phyloP scores from a whole-genome alignment of 2,329 filamentous ascomycete genomes.

The Neoscytalidium dimidiatum region DNA sequence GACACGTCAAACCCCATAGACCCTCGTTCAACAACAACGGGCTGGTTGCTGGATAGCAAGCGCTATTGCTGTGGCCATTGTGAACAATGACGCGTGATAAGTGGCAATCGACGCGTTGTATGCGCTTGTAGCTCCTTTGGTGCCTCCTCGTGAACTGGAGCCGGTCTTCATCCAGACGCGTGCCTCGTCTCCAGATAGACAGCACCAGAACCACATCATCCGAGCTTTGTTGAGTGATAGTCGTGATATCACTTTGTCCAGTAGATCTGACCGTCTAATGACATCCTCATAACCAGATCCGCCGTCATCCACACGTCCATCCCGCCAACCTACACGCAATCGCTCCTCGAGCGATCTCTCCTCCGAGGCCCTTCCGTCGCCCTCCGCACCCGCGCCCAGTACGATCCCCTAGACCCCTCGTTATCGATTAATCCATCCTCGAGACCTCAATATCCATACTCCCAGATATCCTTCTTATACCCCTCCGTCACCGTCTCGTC shows the following conservation, averaged over 20 bases:
- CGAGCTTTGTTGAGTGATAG: not conserved
- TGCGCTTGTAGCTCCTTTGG: not conserved
- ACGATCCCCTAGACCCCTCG: constrained; percentile 6
- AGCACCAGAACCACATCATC: not conserved
- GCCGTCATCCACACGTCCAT: not conserved
- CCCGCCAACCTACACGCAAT: not conserved
- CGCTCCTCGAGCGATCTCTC: not conserved
- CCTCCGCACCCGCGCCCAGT: constrained; percentile 5
- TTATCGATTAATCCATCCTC: constrained; percentile 2
- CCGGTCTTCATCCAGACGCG: not conserved
- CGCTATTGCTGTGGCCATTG: not conserved
- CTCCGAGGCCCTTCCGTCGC: not conserved
- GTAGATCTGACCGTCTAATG: not conserved
- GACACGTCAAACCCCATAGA: not conserved
- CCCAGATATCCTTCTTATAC: constrained; percentile 85
- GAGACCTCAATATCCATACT: constrained; percentile 45
- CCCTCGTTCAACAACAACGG: not conserved
- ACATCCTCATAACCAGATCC: not conserved
- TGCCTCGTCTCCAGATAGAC: too few relatives aligned
- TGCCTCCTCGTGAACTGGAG: not conserved
- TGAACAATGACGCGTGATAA: not conserved
- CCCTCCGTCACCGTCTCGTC: constrained; percentile 81
- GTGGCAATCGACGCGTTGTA: not conserved
- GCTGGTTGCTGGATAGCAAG: not conserved
- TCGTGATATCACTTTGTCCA: not conserved